Conservation (phyloP, 768 basidiomycete species). For the Pisolithus marmoratus region DNA sequence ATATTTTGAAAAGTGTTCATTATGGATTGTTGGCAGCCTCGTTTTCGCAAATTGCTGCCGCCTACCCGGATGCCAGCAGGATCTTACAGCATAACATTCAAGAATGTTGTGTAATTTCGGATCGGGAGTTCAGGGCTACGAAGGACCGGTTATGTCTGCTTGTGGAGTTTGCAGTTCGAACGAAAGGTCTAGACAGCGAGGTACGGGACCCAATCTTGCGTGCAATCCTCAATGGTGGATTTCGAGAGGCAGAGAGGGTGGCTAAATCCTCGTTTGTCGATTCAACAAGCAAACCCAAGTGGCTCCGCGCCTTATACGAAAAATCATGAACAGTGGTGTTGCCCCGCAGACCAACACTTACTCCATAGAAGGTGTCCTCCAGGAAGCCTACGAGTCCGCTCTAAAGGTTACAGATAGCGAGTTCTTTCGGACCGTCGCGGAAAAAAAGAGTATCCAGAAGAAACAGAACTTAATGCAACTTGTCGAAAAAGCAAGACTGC, state of each 20-base stretch:
- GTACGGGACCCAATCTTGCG: background rate
- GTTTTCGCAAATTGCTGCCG: background rate
- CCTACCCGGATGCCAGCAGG: constrained; percentile 11
- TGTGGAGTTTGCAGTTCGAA: background rate
- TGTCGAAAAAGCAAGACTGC: background rate
- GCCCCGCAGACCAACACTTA: background rate
- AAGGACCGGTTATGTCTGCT: constrained; percentile 14
- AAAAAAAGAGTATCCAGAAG: constrained; percentile 1
- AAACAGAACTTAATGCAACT: background rate
- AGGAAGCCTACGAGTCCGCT: background rate
- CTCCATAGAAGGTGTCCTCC: constrained; percentile 4
- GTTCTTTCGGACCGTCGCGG: constrained; percentile 8
- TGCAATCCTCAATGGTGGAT: constrained; percentile 4
- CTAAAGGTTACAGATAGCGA: constrained; percentile 5
- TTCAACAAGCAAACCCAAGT: background rate
- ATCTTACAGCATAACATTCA: background rate
- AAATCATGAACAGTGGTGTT: too few relatives aligned
- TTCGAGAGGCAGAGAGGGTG: background rate
- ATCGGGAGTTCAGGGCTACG: constrained; percentile 4
- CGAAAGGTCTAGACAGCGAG: background rate
- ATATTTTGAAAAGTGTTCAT: background rate
- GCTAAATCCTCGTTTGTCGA: background rate
- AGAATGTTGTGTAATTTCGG: constrained; percentile 2
- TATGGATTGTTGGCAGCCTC: constrained; percentile 1
- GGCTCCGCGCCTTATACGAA: background rate